Percentiles rank a stretch among this genome's conserved stretches.
These are phyloP conservation scores for Microdochium nivale DNA, from an alignment of 2,329 filamentous ascomycete genomes.

Conservation along the genomic window DNA sequence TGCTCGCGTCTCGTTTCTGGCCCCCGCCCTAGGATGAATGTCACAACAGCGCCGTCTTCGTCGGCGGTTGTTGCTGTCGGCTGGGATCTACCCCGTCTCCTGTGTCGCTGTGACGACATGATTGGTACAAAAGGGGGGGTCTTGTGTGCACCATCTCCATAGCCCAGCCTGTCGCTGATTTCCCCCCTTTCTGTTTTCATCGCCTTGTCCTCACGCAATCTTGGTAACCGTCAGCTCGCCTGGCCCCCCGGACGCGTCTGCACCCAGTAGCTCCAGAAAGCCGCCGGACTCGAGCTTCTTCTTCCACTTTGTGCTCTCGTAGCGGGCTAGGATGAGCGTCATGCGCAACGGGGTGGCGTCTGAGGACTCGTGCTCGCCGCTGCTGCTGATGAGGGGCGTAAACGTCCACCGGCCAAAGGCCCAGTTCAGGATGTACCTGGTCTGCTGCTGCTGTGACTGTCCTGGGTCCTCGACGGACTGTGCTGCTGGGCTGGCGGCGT, in stretches of 20 bases:
- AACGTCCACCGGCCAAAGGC: conserved; percentile 95
- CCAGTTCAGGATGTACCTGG: conserved; percentile 86
- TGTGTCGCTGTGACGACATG: too few species aligned
- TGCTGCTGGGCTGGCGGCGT: conserved; percentile 22
- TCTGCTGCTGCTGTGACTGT: conserved; percentile 15
- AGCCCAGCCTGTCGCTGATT: too few species aligned
- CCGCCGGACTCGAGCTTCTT: conserved; percentile 58
- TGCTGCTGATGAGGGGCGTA: conserved; percentile 41
- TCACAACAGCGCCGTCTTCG: too few species aligned
- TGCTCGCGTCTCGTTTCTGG: too few species aligned
- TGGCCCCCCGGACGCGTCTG: conserved; percentile 13
- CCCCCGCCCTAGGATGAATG: too few species aligned
- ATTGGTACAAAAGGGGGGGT: too few species aligned
- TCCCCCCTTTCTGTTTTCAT: too few species aligned
- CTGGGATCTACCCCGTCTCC: too few species aligned
- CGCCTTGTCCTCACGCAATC: conserved; percentile 25
- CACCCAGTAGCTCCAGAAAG: conserved; percentile 39
- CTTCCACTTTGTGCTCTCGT: conserved; percentile 69
- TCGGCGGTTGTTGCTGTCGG: too few species aligned
- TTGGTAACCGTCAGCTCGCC: conserved; percentile 42
- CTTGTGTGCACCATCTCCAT: too few species aligned
- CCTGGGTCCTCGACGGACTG: conserved; percentile 14
- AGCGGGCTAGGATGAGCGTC: conserved; percentile 67
- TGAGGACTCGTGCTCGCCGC: conserved; percentile 43
- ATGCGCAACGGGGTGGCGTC: conserved; percentile 53